Evolutionary conservation across 352 stramenopile species (phyloP).

Genomic region (Halophytophthora batemanensis): DNA sequence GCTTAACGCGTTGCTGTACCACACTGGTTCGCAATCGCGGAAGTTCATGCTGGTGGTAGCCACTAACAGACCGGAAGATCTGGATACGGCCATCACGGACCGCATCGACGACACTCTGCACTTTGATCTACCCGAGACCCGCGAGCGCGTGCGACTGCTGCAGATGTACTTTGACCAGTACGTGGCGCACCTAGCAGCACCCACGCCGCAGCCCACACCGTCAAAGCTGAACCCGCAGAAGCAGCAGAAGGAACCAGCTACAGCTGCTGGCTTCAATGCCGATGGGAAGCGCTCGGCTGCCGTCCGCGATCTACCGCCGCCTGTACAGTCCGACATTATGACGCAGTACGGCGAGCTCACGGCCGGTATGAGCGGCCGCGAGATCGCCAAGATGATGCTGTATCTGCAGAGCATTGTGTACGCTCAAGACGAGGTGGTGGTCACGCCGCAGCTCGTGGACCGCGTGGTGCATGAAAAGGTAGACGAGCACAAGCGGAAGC

Average conservation of each 20-base stretch:
- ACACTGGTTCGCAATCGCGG: constrained; percentile 68
- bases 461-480: constrained; percentile 71
- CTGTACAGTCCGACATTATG: constrained; percentile 25
- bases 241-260: background rate
- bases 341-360: constrained; percentile 53
- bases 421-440: constrained; percentile 55
- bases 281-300: constrained; percentile 15
- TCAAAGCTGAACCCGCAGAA: background rate
- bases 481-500: constrained; percentile 71
- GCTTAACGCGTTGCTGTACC: constrained; percentile 80
- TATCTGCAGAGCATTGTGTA: constrained; percentile 84
- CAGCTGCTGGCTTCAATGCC: constrained; percentile 3
- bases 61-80: constrained; percentile 79
- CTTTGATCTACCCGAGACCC: constrained; percentile 65
- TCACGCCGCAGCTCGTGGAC: constrained; percentile 49
- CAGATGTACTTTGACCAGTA: constrained; percentile 74
- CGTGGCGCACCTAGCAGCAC: constrained; percentile 29
- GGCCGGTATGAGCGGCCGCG: constrained; percentile 76
- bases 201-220: background rate
- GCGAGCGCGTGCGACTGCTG: constrained; percentile 57
- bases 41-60: constrained; percentile 83
- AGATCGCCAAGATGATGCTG: constrained; percentile 88
- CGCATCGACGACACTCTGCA: constrained; percentile 82
- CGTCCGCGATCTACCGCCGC: constrained; percentile 12
- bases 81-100: constrained; percentile 77